phyloP scores from a whole-genome alignment of 768 basidiomycete genomes.

The Polyporus arcularius region DNA sequence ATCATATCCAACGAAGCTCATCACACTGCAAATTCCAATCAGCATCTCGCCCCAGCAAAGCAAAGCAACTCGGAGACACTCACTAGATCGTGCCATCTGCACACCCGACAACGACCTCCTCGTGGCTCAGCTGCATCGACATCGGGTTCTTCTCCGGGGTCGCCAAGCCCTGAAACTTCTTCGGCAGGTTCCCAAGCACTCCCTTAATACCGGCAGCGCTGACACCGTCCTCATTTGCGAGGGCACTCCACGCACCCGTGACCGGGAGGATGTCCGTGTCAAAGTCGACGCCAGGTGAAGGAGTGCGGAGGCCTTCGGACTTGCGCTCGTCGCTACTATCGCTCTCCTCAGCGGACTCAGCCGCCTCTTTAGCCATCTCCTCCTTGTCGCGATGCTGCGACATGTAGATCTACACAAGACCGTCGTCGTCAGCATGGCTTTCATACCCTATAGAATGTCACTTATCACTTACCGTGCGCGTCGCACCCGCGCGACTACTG shows the following conservation, averaged over 20 bases:
- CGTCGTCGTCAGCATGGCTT: no score
- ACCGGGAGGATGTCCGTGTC: slow-evolving; percentile 68
- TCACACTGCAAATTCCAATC: no score
- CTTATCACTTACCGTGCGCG: slow-evolving; percentile 62
- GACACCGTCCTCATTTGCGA: slow-evolving; percentile 46
- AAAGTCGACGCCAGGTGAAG: slow-evolving; percentile 53
- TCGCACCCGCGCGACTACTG: slow-evolving; percentile 79
- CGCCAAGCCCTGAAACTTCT: slow-evolving; percentile 75
- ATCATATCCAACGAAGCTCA: slow-evolving; percentile 63
- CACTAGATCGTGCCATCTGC: slow-evolving; percentile 92
- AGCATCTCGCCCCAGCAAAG: no score
- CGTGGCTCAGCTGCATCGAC: slow-evolving; percentile 90
- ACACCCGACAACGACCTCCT: slow-evolving; percentile 89
- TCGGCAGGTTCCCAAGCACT: slow-evolving; percentile 59
- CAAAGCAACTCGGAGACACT: slow-evolving; percentile 34
- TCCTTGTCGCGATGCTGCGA: slow-evolving; percentile 71
- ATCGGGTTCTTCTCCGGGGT: slow-evolving; percentile 93
- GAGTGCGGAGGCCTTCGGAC: slow-evolving; percentile 19
- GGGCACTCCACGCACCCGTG: slow-evolving; percentile 73
- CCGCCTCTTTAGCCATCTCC: slow-evolving; percentile 21
- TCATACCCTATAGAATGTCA: no score
- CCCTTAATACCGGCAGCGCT: slow-evolving; percentile 52
- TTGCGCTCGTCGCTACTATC: slow-evolving; percentile 18
- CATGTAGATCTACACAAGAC: slow-evolving; percentile 64
- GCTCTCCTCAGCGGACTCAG: slow-evolving; percentile 23